Conservation (phyloP, 2,329 filamentous ascomycete genomes). For the Aspergillus sp. region DNA sequence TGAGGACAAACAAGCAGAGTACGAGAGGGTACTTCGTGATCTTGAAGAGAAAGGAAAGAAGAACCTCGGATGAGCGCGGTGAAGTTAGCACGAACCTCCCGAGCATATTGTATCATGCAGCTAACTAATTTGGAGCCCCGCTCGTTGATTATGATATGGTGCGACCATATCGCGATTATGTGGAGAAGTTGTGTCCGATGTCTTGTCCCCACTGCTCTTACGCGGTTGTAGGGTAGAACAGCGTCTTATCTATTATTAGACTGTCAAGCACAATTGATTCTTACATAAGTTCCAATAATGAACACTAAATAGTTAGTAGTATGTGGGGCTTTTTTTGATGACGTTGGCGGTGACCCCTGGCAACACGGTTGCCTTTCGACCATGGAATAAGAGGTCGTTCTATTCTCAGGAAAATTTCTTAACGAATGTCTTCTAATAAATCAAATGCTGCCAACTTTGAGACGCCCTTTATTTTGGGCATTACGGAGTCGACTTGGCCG, state of each 20-base stretch:
- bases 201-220: neutral
- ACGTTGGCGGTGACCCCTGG: too few species aligned
- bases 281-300: too few species aligned
- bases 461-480: conserved; percentile 1
- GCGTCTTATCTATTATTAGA: neutral
- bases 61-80: conserved; percentile 1
- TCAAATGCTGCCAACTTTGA: neutral
- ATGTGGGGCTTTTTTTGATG: too few species aligned
- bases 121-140: neutral
- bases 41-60: neutral
- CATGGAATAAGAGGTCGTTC: too few species aligned
- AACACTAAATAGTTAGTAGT: too few species aligned
- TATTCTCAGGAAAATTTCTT: too few species aligned
- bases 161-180: too few species aligned
- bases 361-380: too few species aligned
- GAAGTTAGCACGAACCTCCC: neutral
- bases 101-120: neutral
- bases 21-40: neutral
- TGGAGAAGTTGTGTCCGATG: neutral
- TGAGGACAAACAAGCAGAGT: neutral
- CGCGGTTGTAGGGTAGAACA: neutral
- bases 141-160: neutral
- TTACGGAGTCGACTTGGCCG: conserved; percentile 5
- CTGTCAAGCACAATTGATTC: neutral
- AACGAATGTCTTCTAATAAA: too few species aligned